Evolutionary conservation across 2,329 filamentous ascomycete species (phyloP).

Genomic region (Scortechinia acanthostroma): DNA sequence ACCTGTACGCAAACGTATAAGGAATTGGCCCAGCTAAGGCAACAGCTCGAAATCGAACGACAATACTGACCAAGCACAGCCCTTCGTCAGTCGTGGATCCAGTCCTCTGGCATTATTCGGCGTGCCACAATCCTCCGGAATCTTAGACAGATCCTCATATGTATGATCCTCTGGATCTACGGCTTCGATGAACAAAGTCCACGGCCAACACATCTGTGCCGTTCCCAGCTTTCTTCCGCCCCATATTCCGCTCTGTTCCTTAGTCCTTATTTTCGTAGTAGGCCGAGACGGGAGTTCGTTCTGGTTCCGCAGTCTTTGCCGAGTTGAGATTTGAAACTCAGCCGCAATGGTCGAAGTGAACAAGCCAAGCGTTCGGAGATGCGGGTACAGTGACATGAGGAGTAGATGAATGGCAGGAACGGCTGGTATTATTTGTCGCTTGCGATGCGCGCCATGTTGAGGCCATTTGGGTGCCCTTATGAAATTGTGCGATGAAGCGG

Average conservation of each 20-base stretch:
- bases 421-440: too few species aligned
- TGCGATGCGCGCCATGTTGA: too few species aligned
- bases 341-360: not conserved
- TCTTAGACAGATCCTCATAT: conserved; percentile 10
- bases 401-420: too few species aligned
- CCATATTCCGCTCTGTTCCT: not conserved
- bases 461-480: not conserved
- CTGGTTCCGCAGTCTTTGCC: not conserved
- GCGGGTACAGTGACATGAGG: too few species aligned
- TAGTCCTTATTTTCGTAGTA: not conserved
- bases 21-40: conserved; percentile 2
- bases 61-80: not conserved
- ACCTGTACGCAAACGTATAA: conserved; percentile 7
- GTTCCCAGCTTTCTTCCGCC: not conserved
- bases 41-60: conserved; percentile 7
- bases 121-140: conserved; percentile 10
- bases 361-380: too few species aligned
- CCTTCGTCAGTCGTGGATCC: conserved; percentile 2
- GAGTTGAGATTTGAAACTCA: not conserved
- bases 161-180: conserved; percentile 10
- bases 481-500: not conserved
- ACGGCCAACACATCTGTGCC: too few species aligned
- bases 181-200: not conserved
- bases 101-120: conserved; percentile 10
- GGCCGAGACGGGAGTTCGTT: not conserved